These are phyloP conservation scores for Nicotiana attenuata DNA, from an alignment of 257 asterid species.

Conservation along the genomic window DNA sequence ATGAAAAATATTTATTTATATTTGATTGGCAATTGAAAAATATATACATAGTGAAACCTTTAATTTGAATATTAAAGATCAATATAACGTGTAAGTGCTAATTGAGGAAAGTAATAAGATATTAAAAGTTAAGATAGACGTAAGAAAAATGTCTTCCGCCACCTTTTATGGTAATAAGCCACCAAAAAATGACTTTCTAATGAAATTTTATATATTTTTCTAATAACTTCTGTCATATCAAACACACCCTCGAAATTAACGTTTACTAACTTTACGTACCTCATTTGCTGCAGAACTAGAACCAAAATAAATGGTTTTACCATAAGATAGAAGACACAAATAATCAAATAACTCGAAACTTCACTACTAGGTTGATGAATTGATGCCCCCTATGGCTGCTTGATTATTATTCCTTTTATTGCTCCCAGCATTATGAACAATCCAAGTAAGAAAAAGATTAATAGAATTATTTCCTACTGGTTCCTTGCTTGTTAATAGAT, in stretches of 20 bases:
- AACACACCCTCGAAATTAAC: background rate
- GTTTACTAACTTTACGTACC: background rate
- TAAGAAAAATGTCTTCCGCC: background rate
- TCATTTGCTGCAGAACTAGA: slow-evolving; percentile 27
- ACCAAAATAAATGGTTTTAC: slow-evolving; percentile 45
- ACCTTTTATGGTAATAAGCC: too few species aligned
- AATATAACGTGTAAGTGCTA: too few species aligned
- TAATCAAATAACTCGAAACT: slow-evolving; percentile 41
- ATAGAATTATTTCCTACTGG: too few species aligned
- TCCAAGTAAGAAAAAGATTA: too few species aligned
- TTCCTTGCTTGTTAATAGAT: too few species aligned
- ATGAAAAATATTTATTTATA: too few species aligned
- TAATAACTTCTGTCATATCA: too few species aligned
- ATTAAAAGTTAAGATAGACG: background rate
- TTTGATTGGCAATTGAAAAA: background rate
- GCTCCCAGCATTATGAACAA: too few species aligned
- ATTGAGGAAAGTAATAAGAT: background rate
- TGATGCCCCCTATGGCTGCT: slow-evolving; percentile 14
- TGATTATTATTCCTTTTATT: too few species aligned
- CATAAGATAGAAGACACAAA: slow-evolving; percentile 43
- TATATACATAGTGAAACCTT: background rate
- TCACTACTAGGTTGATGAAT: slow-evolving; percentile 53
- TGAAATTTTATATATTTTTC: too few species aligned
- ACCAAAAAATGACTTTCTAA: background rate
- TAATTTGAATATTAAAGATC: too few species aligned